These are phyloP conservation scores for Arbutus unedo DNA, from an alignment of 148 eudicot genomes.

Conservation along the genomic window DNA sequence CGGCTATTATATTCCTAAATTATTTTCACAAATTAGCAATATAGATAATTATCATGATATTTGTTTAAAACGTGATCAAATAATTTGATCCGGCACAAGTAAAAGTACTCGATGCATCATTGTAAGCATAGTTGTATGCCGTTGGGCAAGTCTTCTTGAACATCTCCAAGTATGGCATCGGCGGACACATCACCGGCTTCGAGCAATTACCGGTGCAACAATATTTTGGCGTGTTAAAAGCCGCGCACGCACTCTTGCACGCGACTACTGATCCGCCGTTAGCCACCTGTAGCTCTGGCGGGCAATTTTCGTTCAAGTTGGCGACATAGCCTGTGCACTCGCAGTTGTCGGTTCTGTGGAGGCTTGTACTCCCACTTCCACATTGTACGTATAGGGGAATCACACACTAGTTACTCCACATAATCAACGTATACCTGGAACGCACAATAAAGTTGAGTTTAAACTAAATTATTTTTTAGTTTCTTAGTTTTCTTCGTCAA, in stretches of 20 bases:
- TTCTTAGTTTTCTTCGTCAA: no score
- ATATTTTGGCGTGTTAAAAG: slow-evolving; percentile 52
- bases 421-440: not conserved
- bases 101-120: slow-evolving; percentile 72
- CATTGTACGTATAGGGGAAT: slow-evolving; percentile 25
- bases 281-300: slow-evolving; percentile 43
- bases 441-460: no score
- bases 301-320: slow-evolving; percentile 59
- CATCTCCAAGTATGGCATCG: slow-evolving; percentile 53
- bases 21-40: no score
- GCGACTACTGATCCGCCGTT: slow-evolving; percentile 48
- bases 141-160: slow-evolving; percentile 76
- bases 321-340: slow-evolving; percentile 59
- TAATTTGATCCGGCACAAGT: slow-evolving; percentile 73
- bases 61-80: slow-evolving; percentile 69
- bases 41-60: no score
- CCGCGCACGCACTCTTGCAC: slow-evolving; percentile 67
- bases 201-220: slow-evolving; percentile 69
- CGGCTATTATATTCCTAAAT: no score
- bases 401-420: not conserved
- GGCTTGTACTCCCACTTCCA: slow-evolving; percentile 48
- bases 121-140: slow-evolving; percentile 83
- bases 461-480: no score
- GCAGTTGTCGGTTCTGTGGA: slow-evolving; percentile 46
- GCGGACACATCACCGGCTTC: slow-evolving; percentile 53